Evolutionary conservation across 1,284 basidiomycete genomes (phyloP), one percentile per base, ranked within the genome.

Genomic region (Apiotrichum siamense): DNA sequence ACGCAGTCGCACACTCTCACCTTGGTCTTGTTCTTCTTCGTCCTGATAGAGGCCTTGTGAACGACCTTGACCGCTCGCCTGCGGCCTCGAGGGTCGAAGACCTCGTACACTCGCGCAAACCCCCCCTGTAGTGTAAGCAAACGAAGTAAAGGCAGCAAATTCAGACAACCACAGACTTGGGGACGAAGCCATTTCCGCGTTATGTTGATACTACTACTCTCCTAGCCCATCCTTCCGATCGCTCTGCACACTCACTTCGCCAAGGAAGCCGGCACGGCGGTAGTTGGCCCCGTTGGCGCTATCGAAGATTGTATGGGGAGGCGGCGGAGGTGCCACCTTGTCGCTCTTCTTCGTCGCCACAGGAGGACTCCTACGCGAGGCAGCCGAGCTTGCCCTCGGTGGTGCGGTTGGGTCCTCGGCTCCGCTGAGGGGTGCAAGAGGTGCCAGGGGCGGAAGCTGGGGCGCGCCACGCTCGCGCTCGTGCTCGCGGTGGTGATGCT

Each of bases 21-120:
- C 80, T 92, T 92, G 18, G 89, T 93, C 74, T 90, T 91, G 48
- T 88, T 88, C 72, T 91, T 92, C 78, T 88, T 91, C 18, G 87
- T 87, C 75, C 86, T 85, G 60, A 93, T 80, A 24, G 85, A 87
- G 17, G 78, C 77, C 75, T 89, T 89, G 26, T 85, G 86, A 54
- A 96, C 83, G 42, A 92, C 88, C 75, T 90, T 91, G 72, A 88
- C 86, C n/a, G 92, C 90, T 43, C 84, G 76, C 35, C 86, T 78
- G 18, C 74, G 71, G 15, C 83, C 83, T 36, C 76, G 76, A 9
- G 74, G 64, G 65, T 93, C 86, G 67, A 85, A 81, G 21, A 92
- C 86, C 76, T 89, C 88, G 61, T 90, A 93, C 6, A 93, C 89
- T 44, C 89, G 81, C 6, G 89, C 89, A 67, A 93, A 93, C 2